Conservation (phyloP, 129 eudicot species). For the Tagetes patula region DNA sequence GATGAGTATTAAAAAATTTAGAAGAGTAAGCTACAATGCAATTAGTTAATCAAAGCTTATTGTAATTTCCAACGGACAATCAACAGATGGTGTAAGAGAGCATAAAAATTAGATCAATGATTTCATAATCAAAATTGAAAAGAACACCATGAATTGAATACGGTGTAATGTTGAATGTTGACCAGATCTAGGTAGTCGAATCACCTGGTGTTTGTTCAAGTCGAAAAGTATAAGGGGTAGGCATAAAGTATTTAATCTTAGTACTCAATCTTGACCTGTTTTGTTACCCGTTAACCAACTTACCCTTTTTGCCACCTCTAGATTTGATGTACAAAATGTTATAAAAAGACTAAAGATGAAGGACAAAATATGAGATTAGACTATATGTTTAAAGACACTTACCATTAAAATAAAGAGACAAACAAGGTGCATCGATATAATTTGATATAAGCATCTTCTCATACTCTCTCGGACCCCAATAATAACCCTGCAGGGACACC, state of each 20-base stretch:
- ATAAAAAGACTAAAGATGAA: neutral
- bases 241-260: no score
- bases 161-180: neutral
- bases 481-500: conserved; percentile 73
- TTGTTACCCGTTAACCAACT: conserved; percentile 1
- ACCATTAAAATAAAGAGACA: conserved; percentile 77
- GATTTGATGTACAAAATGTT: neutral
- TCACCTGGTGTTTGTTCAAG: neutral
- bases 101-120: neutral
- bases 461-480: conserved; percentile 83
- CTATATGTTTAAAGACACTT: conserved; percentile 4
- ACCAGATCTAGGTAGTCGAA: neutral
- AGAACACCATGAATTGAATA: neutral
- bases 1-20: neutral
- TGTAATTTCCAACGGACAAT: neutral
- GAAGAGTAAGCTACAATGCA: neutral
- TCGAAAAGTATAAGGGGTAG: no score
- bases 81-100: neutral
- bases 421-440: conserved; percentile 69
- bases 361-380: conserved; percentile 6
- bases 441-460: conserved; percentile 76
- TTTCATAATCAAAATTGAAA: neutral
- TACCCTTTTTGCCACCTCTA: conserved; percentile 1
- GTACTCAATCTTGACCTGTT: no score
- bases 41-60: neutral